Base-by-base conservation (phyloP, 805 yeast species). In the Metschnikowia koreensis region DNA sequence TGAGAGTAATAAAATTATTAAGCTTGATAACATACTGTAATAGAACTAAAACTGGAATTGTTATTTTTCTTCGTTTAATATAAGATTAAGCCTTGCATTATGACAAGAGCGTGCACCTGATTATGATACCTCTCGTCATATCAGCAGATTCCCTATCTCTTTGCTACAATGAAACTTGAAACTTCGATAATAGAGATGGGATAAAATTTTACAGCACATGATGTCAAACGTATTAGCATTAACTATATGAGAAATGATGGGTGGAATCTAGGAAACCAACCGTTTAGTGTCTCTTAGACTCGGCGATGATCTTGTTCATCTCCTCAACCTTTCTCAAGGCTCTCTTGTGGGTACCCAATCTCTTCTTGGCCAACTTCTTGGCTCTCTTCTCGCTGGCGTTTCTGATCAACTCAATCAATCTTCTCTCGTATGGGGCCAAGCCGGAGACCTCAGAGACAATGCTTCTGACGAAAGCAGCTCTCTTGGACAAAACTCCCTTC, bases 371-470 rank as follows among this genome's bases (percentile, higher is more conserved):
- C 75, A 94, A 91, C 91, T 94, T 94, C 90, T 94, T 89, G 68
- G 99, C 99, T 85, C 98, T 94, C 96, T 94, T 94, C 83, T 94
- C 99, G 86, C 97, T 97, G 77, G 97, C 92, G 84, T 96, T 94
- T 87, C 99, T 94, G 87, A 94, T 85, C 82, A 94, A 86, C 83
- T 94, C 99, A 73, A 96, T 88, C 77, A 94, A 86, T 83, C 99
- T 92, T 86, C 97, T 92, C 84, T 94, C 99, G 81, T 94, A 94
- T 81, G 99, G 99, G 65, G 99, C 97, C 75, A 94, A 85, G 77
- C 99, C 99, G 67, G 96, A 81, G 69, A 94, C 97, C 83, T 94
- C 99, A 76, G 86, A 86, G 77, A 94, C 96, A 62, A 94, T 81
- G 71, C 86, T 83, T 80, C 99, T 88, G 73, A 96, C 99, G 74